Conservation (phyloP, 805 yeast genomes). For the Metschnikowia shivogae region DNA sequence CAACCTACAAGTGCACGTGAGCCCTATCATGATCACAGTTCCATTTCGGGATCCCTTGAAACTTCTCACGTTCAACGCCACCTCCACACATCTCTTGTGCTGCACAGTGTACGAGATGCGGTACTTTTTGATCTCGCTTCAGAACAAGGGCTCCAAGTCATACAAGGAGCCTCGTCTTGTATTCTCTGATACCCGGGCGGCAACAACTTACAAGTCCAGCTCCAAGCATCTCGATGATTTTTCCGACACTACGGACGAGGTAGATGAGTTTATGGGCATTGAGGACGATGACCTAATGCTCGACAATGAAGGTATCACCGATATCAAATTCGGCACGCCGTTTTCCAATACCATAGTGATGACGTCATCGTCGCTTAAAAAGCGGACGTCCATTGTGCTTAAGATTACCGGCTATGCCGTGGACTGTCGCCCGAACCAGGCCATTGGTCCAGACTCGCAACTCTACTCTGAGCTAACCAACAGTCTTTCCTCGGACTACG, state of each 20-base stretch:
- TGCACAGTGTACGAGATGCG: conserved; percentile 76
- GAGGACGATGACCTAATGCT: conserved; percentile 34
- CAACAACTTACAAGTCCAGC: conserved; percentile 9
- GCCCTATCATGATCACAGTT: conserved; percentile 67
- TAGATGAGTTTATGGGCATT: conserved; percentile 8
- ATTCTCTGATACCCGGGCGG: conserved; percentile 28
- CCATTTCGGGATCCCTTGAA: conserved; percentile 87
- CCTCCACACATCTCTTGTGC: conserved; percentile 67
- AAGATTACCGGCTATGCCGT: conserved; percentile 46
- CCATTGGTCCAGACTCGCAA: background rate
- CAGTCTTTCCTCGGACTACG: conserved; percentile 6
- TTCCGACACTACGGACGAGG: conserved; percentile 9
- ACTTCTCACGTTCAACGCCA: conserved; percentile 65
- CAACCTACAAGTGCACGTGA: conserved; percentile 27
- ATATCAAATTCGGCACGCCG: conserved; percentile 50
- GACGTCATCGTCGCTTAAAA: conserved; percentile 36
- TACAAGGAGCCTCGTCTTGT: conserved; percentile 37
- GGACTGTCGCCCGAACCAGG: conserved; percentile 20
- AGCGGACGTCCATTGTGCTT: conserved; percentile 30
- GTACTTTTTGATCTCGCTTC: conserved; percentile 67
- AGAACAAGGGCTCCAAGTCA: conserved; percentile 43
- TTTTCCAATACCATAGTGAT: conserved; percentile 33
- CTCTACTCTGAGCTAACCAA: background rate
- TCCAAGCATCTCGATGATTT: conserved; percentile 15
- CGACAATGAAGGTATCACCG: conserved; percentile 89